Percentiles rank a stretch among this genome's conserved stretches.
phyloP scores from a whole-genome alignment of 148 eudicot species.

The Fagopyrum tataricum region DNA sequence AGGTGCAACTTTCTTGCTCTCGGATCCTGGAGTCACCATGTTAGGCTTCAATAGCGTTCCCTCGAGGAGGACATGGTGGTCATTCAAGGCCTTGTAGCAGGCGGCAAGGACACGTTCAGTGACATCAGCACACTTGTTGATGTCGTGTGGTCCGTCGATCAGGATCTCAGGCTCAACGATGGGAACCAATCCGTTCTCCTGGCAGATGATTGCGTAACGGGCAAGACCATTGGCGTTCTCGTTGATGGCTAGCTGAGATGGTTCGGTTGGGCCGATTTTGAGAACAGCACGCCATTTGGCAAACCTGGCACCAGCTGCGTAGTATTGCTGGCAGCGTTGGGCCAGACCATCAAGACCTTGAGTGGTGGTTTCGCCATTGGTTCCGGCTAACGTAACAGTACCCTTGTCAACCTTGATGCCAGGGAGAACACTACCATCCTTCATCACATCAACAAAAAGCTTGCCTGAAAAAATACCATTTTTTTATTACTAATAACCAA shows the following conservation, averaged over 20 bases:
- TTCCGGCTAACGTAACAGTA: conserved; percentile 72
- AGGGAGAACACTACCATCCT: conserved; percentile 73
- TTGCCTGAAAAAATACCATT: conserved; percentile 46
- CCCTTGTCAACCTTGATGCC: conserved; percentile 98
- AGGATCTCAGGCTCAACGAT: conserved; percentile 94
- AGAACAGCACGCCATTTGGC: conserved; percentile 89
- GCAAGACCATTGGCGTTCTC: conserved; percentile 90
- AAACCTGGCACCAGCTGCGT: conserved; percentile 68
- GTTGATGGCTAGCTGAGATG: conserved; percentile 68
- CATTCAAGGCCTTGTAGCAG: conserved; percentile 82
- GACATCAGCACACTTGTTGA: conserved; percentile 66
- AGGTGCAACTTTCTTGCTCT: conserved; percentile 56
- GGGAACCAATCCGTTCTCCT: conserved; percentile 80
- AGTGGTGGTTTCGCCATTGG: conserved; percentile 86
- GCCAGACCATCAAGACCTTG: conserved; percentile 81
- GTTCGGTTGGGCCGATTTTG: conserved; percentile 71
- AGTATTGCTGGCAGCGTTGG: conserved; percentile 62
- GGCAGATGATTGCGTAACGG: conserved; percentile 88
- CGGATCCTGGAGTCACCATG: conserved; percentile 95
- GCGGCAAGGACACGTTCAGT: conserved; percentile 87
- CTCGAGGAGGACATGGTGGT: conserved; percentile 88
- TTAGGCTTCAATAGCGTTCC: conserved; percentile 83
- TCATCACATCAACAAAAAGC: conserved; percentile 72
- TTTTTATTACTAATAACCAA: no score
- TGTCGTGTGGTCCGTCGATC: conserved; percentile 81